Evolutionary conservation across 1,284 basidiomycete genomes (phyloP), one percentile per base, ranked within the genome.

Genomic region (Tremellales sp.): DNA sequence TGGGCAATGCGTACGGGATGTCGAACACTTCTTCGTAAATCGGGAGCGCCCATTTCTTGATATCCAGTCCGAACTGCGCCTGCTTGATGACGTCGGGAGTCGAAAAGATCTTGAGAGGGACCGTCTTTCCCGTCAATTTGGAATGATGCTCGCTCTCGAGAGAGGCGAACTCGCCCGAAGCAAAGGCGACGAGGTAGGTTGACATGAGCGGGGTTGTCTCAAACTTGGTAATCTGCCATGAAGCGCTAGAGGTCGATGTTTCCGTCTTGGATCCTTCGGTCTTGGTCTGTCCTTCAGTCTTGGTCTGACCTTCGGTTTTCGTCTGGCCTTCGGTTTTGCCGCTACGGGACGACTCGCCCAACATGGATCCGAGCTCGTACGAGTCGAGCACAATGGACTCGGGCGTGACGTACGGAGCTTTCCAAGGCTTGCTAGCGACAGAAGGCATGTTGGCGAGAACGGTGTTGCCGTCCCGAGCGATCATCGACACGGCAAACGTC

Each of bases 11-110:
- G 70, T 86, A 95, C 54, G 86, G 87, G 56, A 94, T 83, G 58
- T 90, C 84, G 62, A 94, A 94, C 43, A 92, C 80, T 67, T 88
- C 79, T 73, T 98, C 94, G 68, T 97, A 97, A n/a, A 93, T 71
- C 18, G 92, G 92, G 24, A 97, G 76, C 4, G 91, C 87, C 60
- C 81, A 81, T 35, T 81, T 81, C 74, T 90, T 95, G 58, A 95
- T 85, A 57, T 97, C 91, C 37, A 97, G 81, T 9, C 88, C 89
- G 48, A 77, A 76, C 54, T 77, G 73, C 22, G 76, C 78, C 65
- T 79, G 78, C 60, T 85, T 80, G 63, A 97, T 89, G 60, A 85
- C 76, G 66, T 97, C 87, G 56, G 82, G 76, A n/a, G 92, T 94
- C 6, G 86, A 86, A 71, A 93, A 97, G 58, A 97, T 83, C 51